Evolutionary conservation across 2,329 filamentous ascomycete species (phyloP), one percentile per base, ranked within the genome.

Genomic region (Xylaria sp.): DNA sequence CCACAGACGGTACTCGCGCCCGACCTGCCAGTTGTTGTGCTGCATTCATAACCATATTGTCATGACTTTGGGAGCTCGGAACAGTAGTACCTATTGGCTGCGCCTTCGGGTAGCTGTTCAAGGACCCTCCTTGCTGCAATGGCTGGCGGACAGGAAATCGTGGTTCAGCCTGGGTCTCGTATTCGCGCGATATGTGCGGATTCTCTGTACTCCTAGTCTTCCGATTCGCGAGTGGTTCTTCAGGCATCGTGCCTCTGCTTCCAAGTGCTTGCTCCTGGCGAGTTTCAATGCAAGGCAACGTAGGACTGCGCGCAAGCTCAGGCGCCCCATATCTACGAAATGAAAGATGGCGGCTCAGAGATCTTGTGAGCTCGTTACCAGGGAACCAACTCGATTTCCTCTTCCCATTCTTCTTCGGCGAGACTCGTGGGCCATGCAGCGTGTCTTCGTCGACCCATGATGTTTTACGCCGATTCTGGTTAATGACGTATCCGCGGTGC

Each of bases 371-470:
- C 34, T 75, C 73, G 39, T 71, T 70, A 57, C 73, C 63, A 1
- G 41, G 48, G 3, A 72, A 51, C 76, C 74, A 76, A 57, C 70
- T 73, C 39, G 70, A 55, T 41, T 66, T 74, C 8, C 67, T 71
- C 46, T 61, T 67, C 48, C 48, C 46, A 48, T 68, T 65, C 54
- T 73, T 74, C 54, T 57, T 60, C 20, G 75, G 73, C 68, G 76
- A 80, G 58, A 85, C 75, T 71, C 78, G 80, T 10, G 84, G 84
- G 4, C 85, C 84, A 67, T 86, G 84, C n/a, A 85, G 77, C 63
- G 81, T 82, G 59, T 87, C 84, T 71, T 86, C 85, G 66, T 86
- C 84, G 34, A 86, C 83, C 84, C 84, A 87, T 20, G 81, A 82
- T 10, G 70, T 76, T 74, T 73, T 80, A 62, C 73, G 76, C 18